phyloP scores from a whole-genome alignment of 768 basidiomycete genomes.

The Lanmaoa rubissima region DNA sequence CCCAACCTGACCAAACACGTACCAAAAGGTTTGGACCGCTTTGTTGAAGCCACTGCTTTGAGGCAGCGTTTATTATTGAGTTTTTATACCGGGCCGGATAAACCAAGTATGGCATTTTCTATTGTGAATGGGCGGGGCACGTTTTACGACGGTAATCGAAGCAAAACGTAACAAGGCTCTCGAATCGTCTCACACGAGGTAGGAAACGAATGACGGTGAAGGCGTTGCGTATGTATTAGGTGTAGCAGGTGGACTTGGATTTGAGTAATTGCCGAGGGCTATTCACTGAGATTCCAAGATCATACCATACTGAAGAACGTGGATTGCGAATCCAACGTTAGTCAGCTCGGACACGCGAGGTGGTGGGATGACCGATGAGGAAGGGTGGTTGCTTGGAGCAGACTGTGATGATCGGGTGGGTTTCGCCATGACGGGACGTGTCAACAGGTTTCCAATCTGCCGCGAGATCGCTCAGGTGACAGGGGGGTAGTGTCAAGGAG shows the following conservation, averaged over 20 bases:
- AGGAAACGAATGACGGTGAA: not conserved
- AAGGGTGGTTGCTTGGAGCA: not conserved
- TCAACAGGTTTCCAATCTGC: not conserved
- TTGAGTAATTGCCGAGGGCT: conserved; percentile 1
- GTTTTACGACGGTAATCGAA: conserved; percentile 16
- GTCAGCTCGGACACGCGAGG: not conserved
- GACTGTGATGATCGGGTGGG: no score
- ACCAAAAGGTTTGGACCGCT: no score
- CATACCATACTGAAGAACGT: not conserved
- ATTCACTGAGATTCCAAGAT: not conserved
- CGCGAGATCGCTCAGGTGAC: not conserved
- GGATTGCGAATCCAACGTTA: not conserved
- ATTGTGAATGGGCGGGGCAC: conserved; percentile 13
- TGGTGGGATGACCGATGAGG: not conserved
- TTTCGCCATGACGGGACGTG: not conserved
- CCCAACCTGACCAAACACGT: not conserved
- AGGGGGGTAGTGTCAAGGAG: not conserved
- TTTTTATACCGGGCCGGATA: conserved; percentile 3
- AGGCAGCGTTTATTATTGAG: conserved; percentile 1
- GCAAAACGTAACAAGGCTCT: conserved; percentile 5
- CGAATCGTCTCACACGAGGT: not conserved
- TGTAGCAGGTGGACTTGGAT: not conserved
- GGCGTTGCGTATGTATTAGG: not conserved
- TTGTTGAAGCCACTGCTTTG: not conserved
- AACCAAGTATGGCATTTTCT: conserved; percentile 2